Conservation (phyloP, 1,139 yeast genomes). For the Blastobotrys elegans region DNA sequence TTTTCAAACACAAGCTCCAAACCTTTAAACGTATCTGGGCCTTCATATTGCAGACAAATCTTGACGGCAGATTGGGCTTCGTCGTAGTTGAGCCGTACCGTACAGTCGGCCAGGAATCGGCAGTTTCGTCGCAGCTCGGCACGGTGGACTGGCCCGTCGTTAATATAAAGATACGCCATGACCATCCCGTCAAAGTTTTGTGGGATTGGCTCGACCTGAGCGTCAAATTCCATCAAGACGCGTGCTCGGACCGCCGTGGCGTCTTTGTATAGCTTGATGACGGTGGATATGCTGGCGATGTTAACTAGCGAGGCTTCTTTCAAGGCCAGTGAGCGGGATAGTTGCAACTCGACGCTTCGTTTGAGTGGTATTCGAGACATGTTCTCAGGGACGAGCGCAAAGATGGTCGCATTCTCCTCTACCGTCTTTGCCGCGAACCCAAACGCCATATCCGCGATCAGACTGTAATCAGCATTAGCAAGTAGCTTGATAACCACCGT, state of each 20-base stretch:
- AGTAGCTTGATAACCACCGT: neutral
- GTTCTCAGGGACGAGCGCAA: neutral
- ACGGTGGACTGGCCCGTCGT: constrained; percentile 9
- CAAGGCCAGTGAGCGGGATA: constrained; percentile 9
- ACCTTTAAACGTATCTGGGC: neutral
- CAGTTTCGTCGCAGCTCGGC: constrained; percentile 5
- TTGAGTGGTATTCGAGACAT: constrained; percentile 11
- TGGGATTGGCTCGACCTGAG: neutral
- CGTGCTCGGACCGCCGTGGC: neutral
- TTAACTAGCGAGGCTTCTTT: constrained; percentile 5
- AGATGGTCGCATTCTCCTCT: neutral
- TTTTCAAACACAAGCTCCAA: constrained; percentile 12
- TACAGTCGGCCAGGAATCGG: constrained; percentile 10
- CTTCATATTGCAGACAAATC: neutral
- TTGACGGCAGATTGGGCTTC: constrained; percentile 1
- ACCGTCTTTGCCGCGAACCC: constrained; percentile 1
- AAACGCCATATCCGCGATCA: constrained; percentile 1
- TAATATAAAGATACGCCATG: constrained; percentile 2
- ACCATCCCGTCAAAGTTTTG: neutral
- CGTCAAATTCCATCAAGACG: constrained; percentile 9
- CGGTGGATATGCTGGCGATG: neutral
- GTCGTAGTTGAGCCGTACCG: constrained; percentile 5
- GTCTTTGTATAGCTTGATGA: neutral
- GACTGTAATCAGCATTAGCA: neutral
- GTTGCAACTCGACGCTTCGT: constrained; percentile 5